Base-by-base conservation (phyloP, 345 rosid species). In the Balakata baccata region DNA sequence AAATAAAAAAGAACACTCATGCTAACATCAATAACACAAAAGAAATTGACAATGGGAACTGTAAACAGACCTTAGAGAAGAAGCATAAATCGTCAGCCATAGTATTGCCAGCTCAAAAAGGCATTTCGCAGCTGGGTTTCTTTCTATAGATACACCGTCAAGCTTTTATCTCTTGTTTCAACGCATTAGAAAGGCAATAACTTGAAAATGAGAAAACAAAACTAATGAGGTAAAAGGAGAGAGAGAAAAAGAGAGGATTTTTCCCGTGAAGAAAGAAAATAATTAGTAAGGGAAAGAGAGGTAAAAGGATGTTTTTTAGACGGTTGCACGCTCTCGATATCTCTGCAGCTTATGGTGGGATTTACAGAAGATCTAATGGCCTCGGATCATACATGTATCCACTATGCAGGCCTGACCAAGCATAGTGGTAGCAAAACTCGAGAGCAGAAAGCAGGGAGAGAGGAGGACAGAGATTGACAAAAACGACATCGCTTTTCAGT, bases 41-140 rank as follows among this genome's bases (percentile, higher is more conserved):
- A 51, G 75, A 75, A 23, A 64, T 47, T 39, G 0, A 47, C 3
- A 43, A 39, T 23, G 17, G 60, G 6, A 11, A 74, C 34, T 18
- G n/a, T 12, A 11, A 59, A 20, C 71, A 57, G 58, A 95, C 99
- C 98, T 91, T 95, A 60, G 86, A 66, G 87, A 84, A 86, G 85
- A 80, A 83, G 83, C 84, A 83, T 82, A 79, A 85, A 86, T 91
- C 92, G 62, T 87, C 97, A 70, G 89, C 96, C 99, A 92, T 92
- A 22, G 77, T 69, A 72, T 57, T 38, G 70, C 29, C 72, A 89
- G 82, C 85, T 89, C 83, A 83, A 79, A 83, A 81, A 85, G 76
- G 87, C 95, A 90, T 88, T 78, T 81, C 84, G 78, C 75, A 76
- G 84, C 80, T 79, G 57, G 34, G 78, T 50, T 2, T 66, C 68